phyloP scores from a whole-genome alignment of 2,329 filamentous ascomycete genomes.

The Talaromyces albobiverticillius region DNA sequence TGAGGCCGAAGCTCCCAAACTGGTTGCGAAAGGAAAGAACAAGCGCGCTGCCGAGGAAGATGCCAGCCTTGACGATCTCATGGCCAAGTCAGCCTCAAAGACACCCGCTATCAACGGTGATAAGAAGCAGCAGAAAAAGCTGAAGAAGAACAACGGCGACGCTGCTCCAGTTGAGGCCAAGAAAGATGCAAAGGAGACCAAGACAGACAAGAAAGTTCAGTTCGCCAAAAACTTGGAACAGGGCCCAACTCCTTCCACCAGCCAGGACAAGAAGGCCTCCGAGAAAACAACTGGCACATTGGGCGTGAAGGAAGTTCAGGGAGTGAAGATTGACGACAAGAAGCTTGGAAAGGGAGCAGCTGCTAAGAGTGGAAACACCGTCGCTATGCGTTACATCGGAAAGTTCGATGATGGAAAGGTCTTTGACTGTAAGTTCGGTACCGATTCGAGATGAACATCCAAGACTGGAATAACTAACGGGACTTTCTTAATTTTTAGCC shows the following conservation, averaged over 20 bases:
- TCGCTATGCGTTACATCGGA: constrained; percentile 96
- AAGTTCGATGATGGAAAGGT: constrained; percentile 93
- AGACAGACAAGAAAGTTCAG: constrained; percentile 90
- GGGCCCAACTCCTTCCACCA: constrained; percentile 73
- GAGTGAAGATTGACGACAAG: constrained; percentile 92
- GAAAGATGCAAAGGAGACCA: constrained; percentile 53
- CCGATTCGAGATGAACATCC: background rate
- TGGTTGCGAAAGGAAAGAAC: constrained; percentile 70
- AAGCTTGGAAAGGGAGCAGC: constrained; percentile 81
- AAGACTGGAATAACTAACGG: background rate
- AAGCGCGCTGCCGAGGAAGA: constrained; percentile 79
- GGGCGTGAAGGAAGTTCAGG: constrained; percentile 76
- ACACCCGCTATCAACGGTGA: constrained; percentile 58
- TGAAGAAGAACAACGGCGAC: constrained; percentile 98
- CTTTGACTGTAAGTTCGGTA: constrained; percentile 72
- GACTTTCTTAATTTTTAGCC: constrained; percentile 50
- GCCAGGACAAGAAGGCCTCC: constrained; percentile 45
- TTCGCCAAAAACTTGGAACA: constrained; percentile 99
- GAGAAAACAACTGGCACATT: constrained; percentile 57
- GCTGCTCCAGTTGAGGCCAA: constrained; percentile 63
- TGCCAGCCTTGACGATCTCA: constrained; percentile 73
- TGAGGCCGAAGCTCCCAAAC: constrained; percentile 64
- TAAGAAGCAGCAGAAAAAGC: constrained; percentile 97
- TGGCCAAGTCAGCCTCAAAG: constrained; percentile 61
- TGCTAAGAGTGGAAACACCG: constrained; percentile 84